Base-by-base conservation (phyloP, 495 filamentous ascomycete genomes). In the Tuber melanosporum region DNA sequence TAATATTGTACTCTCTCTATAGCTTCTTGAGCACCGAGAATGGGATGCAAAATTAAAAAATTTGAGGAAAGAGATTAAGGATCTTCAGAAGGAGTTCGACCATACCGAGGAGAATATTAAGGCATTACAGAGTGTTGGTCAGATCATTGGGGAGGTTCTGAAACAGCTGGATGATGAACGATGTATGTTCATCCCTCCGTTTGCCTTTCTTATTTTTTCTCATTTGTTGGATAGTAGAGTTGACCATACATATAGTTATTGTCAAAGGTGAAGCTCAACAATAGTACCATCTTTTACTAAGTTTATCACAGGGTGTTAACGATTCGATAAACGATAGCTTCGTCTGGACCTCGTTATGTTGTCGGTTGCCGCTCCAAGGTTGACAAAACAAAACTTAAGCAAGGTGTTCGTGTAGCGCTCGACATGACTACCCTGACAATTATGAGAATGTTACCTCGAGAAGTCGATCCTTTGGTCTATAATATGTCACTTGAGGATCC, bases 341-440 rank as follows among this genome's bases (percentile, higher is more conserved):
- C 96, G 6, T 98, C 94, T 7, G 96, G 96, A 42, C 96, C 96
- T 72, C 91, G 96, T 83, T 99, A 99, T 85, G 96, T 99, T 71
- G 96, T 99, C 83, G 96, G 96, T 73, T 99, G 96, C 87, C 91
- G 96, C 75, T 97, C 94, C 49, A 98, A 98, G 86, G 95, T 99
- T 80, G 95, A 98, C 86, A 98, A 97, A 85, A 86, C 87, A 74
- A 97, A 97, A 87, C 87, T 99, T 81, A 98, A 98, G 88, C 96
- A 99, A 86, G 96, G 96, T 78, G 97, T 94, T 6, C 94, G 96
- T 81, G 96, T 99, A 76, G 95, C 96, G 69, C 92, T 99, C 74
- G 96, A 99, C 84, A 99, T 99, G 96, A 99, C 96, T 52, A 99
- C 96, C 22, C 91, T 99, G 78, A 99, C 96, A 43, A 99, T 99